These are phyloP conservation scores for Populus simonii DNA, from an alignment of 345 rosid genomes.

Conservation along the genomic window DNA sequence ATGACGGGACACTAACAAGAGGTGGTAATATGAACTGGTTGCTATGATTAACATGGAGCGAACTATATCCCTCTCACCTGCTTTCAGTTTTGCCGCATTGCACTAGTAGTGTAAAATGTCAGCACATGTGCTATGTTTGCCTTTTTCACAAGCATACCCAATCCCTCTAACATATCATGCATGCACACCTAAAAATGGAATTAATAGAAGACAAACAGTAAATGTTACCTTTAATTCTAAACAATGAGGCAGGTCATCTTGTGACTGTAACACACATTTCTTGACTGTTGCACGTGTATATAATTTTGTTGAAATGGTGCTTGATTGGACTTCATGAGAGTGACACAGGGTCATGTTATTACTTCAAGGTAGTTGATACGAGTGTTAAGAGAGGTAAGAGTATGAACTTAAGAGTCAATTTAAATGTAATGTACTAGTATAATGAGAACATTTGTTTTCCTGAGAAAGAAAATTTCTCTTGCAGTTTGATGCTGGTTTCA, in stretches of 20 bases:
- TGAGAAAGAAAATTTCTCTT: neutral
- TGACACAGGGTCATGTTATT: neutral
- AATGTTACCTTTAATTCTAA: neutral
- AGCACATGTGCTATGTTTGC: neutral
- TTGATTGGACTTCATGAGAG: neutral
- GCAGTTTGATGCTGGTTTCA: neutral
- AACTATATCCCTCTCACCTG: neutral
- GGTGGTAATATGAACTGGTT: neutral
- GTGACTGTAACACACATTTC: too few species aligned
- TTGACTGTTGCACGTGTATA: neutral
- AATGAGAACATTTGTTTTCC: neutral
- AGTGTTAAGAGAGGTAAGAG: neutral
- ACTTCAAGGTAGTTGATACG: neutral
- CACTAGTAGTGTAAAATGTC: neutral
- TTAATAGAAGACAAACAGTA: neutral
- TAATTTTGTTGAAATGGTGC: neutral
- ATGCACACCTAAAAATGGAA: neutral
- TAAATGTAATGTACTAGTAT: neutral
- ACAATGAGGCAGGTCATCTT: too few species aligned
- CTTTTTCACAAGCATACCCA: neutral
- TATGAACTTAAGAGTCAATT: neutral
- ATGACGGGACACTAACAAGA: neutral
- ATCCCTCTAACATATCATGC: neutral
- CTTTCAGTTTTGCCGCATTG: neutral
- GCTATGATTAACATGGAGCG: neutral